Percentiles rank a stretch among this genome's conserved stretches.
These are phyloP conservation scores for Zoysia matrella DNA, from an alignment of 202 grass and related monocot genomes.

Conservation along the genomic window DNA sequence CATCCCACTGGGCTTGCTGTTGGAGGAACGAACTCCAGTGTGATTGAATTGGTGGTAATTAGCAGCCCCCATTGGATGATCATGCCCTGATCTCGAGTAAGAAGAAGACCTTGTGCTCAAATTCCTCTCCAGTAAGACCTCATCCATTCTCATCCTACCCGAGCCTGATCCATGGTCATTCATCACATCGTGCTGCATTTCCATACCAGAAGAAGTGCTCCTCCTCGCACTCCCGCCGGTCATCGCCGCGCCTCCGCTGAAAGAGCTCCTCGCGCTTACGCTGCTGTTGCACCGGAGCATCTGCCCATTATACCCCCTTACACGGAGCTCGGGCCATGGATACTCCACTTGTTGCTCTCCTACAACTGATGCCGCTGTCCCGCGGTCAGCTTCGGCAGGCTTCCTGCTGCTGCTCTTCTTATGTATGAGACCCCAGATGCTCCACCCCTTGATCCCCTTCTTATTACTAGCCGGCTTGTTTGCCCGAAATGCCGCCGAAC, in stretches of 20 bases:
- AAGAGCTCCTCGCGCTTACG: slow-evolving; percentile 70
- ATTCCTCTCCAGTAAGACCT: slow-evolving; percentile 73
- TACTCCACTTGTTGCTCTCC: not conserved
- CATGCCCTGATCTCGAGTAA: slow-evolving; percentile 28
- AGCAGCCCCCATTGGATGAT: slow-evolving; percentile 20
- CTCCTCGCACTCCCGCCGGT: slow-evolving; percentile 55
- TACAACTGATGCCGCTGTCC: not conserved
- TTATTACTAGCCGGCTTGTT: slow-evolving; percentile 59
- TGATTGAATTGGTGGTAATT: slow-evolving; percentile 36
- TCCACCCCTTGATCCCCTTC: slow-evolving; percentile 83
- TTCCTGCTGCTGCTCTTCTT: slow-evolving; percentile 60
- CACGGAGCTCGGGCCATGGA: slow-evolving; percentile 63
- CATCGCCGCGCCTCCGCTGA: slow-evolving; percentile 27
- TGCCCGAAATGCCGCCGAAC: slow-evolving; percentile 29
- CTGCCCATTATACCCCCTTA: slow-evolving; percentile 58
- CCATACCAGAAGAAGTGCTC: slow-evolving; percentile 44
- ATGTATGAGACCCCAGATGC: slow-evolving; percentile 74
- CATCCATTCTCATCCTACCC: slow-evolving; percentile 67
- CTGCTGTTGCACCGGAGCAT: slow-evolving; percentile 82
- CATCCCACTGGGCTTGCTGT: slow-evolving; percentile 18
- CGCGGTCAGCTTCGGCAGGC: slow-evolving; percentile 8
- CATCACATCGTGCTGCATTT: slow-evolving; percentile 48
- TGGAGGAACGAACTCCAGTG: slow-evolving; percentile 49
- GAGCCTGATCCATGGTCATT: slow-evolving; percentile 19
- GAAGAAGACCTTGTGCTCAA: slow-evolving; percentile 50